phyloP scores from a whole-genome alignment of 192 early-diverging fungal species.

The Entomortierella beljakovae region DNA sequence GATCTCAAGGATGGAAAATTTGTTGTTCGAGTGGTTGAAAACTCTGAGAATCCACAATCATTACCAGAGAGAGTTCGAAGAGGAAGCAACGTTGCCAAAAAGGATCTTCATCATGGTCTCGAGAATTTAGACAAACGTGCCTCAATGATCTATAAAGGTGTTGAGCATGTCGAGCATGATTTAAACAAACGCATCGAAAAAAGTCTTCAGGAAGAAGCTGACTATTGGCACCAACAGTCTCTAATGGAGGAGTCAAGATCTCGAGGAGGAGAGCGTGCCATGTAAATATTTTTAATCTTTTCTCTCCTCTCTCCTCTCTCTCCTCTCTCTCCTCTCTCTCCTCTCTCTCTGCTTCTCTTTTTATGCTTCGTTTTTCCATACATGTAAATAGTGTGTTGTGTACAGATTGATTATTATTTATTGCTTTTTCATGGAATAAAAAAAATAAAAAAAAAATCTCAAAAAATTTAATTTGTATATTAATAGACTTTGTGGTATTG shows the following conservation, averaged over 20 bases:
- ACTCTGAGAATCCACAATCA: not conserved
- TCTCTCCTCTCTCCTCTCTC: not conserved
- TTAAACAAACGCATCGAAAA: slow-evolving; percentile 35
- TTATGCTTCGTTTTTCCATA: no score
- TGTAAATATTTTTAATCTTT: slow-evolving; percentile 14
- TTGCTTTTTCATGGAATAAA: no score
- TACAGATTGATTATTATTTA: no score
- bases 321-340: no score
- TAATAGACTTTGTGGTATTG: no score
- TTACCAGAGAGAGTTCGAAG: slow-evolving; percentile 18
- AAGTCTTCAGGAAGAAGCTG: slow-evolving; percentile 34
- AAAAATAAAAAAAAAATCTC: no score
- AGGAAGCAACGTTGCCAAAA: slow-evolving; percentile 14
- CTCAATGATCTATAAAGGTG: slow-evolving; percentile 41
- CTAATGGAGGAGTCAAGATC: slow-evolving; percentile 45
- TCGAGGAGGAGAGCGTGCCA: slow-evolving; percentile 30
- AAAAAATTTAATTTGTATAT: not conserved
- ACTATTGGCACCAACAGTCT: slow-evolving; percentile 52
- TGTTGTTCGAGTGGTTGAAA: slow-evolving; percentile 3
- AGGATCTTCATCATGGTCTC: slow-evolving; percentile 22
- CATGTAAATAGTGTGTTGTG: no score
- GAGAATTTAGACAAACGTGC: slow-evolving; percentile 43
- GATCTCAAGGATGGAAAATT: slow-evolving; percentile 29
- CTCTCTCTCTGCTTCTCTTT: no score
- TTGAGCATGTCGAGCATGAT: slow-evolving; percentile 41